Percentiles rank a stretch among this genome's conserved stretches.
Evolutionary conservation across 768 basidiomycete species (phyloP).

Genomic region (Tylopilus sp.): DNA sequence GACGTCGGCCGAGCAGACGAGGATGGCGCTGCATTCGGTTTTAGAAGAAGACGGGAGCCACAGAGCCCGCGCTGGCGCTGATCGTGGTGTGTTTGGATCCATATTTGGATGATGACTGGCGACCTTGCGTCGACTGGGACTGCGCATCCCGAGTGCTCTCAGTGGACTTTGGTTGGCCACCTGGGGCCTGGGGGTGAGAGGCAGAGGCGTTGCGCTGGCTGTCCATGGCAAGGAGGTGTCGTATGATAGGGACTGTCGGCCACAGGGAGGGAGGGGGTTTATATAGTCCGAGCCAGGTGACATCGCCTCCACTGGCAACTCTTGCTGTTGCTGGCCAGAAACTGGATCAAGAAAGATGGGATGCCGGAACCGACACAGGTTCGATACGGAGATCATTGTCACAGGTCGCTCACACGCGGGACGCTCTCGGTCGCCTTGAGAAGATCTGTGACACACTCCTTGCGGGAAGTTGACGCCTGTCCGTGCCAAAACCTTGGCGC

Average conservation of each 20-base stretch:
- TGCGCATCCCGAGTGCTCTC: conserved; percentile 15
- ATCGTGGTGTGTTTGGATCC: conserved; percentile 36
- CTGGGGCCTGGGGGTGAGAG: conserved; percentile 13
- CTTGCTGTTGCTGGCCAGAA: neutral
- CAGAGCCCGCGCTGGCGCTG: conserved; percentile 46
- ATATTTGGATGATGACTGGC: conserved; percentile 23
- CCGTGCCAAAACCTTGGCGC: neutral
- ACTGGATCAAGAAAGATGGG: conserved; percentile 21
- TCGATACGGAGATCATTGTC: conserved; percentile 20
- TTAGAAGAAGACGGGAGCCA: conserved; percentile 61
- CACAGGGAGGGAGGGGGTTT: conserved; percentile 14
- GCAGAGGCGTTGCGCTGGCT: conserved; percentile 21
- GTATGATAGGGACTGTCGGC: neutral
- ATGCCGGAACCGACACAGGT: conserved; percentile 31
- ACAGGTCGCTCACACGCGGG: conserved; percentile 19
- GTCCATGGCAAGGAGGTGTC: conserved; percentile 20
- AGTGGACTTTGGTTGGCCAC: conserved; percentile 21
- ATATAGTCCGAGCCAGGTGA: conserved; percentile 21
- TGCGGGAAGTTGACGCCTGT: conserved; percentile 10
- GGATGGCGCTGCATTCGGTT: neutral
- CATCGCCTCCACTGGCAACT: conserved; percentile 29
- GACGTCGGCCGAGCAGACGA: neutral
- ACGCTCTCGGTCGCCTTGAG: conserved; percentile 3
- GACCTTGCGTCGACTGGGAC: conserved; percentile 15
- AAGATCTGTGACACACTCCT: conserved; percentile 12